These are phyloP conservation scores for Beauveria brongniartii DNA, from an alignment of 2,329 filamentous ascomycete genomes.

Conservation along the genomic window DNA sequence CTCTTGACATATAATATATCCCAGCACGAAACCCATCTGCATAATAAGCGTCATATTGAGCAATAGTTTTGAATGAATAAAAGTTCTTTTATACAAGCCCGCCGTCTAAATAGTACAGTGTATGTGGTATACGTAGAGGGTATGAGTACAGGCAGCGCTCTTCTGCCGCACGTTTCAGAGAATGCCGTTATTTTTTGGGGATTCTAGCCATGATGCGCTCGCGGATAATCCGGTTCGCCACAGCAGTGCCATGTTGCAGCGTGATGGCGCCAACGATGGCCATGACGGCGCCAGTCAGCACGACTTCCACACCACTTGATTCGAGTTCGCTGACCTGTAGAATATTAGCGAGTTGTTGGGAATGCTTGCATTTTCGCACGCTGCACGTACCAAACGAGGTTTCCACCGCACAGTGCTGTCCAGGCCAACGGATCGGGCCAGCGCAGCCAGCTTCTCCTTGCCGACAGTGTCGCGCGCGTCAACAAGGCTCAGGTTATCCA, in stretches of 20 bases:
- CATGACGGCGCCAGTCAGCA: slow-evolving; percentile 71
- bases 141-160: slow-evolving; percentile 11
- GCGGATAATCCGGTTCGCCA: slow-evolving; percentile 65
- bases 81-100: slow-evolving; percentile 13
- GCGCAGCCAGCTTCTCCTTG: slow-evolving; percentile 54
- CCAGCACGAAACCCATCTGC: not conserved
- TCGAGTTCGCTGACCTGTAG: slow-evolving; percentile 55
- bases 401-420: slow-evolving; percentile 78
- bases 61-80: not conserved
- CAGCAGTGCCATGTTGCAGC: slow-evolving; percentile 75
- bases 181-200: slow-evolving; percentile 14
- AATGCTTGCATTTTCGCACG: too few relatives aligned
- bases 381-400: slow-evolving; percentile 61
- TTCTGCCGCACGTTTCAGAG: not conserved
- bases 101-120: slow-evolving; percentile 18
- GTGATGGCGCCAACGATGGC: slow-evolving; percentile 83
- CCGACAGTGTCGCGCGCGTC: slow-evolving; percentile 55
- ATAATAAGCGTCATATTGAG: not conserved
- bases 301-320: slow-evolving; percentile 63
- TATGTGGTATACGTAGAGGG: slow-evolving; percentile 13
- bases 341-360: not conserved
- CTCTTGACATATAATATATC: not conserved
- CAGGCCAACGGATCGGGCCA: slow-evolving; percentile 66
- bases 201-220: slow-evolving; percentile 59
- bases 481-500: slow-evolving; percentile 60